Conservation (phyloP, 1,139 yeast species). For the Nakaseomyces nivariensis region DNA sequence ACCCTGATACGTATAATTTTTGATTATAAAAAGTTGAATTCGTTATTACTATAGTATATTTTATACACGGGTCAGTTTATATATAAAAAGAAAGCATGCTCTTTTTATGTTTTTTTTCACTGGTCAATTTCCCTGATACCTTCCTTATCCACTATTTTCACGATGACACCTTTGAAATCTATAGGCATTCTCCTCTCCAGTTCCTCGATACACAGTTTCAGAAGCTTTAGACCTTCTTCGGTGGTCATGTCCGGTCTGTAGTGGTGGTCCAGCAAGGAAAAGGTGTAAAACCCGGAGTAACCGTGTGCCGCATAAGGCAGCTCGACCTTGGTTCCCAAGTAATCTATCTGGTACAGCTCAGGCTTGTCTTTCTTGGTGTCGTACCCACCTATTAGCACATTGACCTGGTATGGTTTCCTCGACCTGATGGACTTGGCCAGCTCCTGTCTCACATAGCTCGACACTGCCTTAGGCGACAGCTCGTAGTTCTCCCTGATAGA, state of each 20-base stretch:
- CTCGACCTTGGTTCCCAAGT: conserved; percentile 82
- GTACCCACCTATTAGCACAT: conserved; percentile 77
- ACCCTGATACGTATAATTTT: too few relatives aligned
- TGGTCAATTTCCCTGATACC: conserved; percentile 49
- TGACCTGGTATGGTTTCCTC: conserved; percentile 90
- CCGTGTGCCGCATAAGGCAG: conserved; percentile 97
- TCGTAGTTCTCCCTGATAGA: conserved; percentile 81
- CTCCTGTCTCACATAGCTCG: conserved; percentile 80
- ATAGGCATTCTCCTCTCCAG: conserved; percentile 84
- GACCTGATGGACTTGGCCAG: conserved; percentile 83
- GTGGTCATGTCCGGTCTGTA: conserved; percentile 67
- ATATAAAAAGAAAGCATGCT: too few relatives aligned
- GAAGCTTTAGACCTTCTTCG: conserved; percentile 71
- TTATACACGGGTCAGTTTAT: too few relatives aligned
- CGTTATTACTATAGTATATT: neutral
- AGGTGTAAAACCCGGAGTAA: conserved; percentile 88
- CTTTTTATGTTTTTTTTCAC: neutral
- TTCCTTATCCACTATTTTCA: conserved; percentile 67
- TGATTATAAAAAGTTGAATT: too few relatives aligned
- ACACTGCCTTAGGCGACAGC: conserved; percentile 72
- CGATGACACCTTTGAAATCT: conserved; percentile 82
- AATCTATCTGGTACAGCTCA: conserved; percentile 81
- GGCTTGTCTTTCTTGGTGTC: conserved; percentile 57
- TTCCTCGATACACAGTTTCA: conserved; percentile 68
- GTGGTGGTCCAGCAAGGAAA: conserved; percentile 85